Base-by-base conservation (phyloP, 805 yeast genomes). In the Priceomyces castillae region DNA sequence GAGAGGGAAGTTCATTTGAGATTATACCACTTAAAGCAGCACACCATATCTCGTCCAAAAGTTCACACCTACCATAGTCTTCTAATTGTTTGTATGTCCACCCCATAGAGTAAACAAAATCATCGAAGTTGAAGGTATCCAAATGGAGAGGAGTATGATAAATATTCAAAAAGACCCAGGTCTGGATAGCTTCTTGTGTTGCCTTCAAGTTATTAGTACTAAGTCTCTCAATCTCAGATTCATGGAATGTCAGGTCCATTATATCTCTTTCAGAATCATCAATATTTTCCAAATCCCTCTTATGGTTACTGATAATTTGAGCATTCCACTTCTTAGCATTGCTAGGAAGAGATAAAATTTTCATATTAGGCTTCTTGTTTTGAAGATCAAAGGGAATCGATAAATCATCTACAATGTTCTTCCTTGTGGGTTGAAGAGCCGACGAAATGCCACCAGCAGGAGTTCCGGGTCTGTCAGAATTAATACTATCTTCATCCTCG, bases 81-180 rank as follows among this genome's bases (percentile, higher is more conserved):
- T 70, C 68, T 40, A 54, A 61, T 47, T 71, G 74, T 7, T 61
- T 59, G 33, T 42, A 50, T 22, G 67, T 66, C 76, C 82, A 69
- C 30, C 68, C 65, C 64, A 84, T 58, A 9, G 80, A 82, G 42
- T 78, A 77, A 6, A 84, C 57, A 54, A 78, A 86, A 51, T 84
- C 95, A 63, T 88, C 96, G 65, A 85, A 86, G 0, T 92, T 82
- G 53, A 86, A 82, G 0, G 84, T 76, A 53, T 84, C 89, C n/a
- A 89, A 63, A 4, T 74, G 57, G 25, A 88, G 65, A 0, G 88
- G 80, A 28, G 74, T 73, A 51, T 81, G 78, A 59, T 82, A 88
- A 40, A 86, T 74, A 58, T 86, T 86, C 22, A 87, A 61, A 54
- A 88, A 89, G 1, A 78, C 69, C 95, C 95, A 89, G 3, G 76